Base-by-base conservation (phyloP, 106 monocot species). In the Gastrodia elata region DNA sequence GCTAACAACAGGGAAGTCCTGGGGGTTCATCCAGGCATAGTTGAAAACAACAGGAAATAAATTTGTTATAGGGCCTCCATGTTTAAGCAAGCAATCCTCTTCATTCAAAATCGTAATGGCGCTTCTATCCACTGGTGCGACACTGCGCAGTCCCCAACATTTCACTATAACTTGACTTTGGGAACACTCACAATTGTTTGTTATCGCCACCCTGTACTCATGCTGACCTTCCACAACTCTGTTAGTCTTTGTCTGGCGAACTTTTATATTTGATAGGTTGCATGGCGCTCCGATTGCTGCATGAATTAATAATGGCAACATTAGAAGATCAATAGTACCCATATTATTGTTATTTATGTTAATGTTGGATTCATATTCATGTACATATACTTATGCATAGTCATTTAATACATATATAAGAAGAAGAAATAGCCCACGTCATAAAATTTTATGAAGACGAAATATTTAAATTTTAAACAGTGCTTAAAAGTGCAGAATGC, bases 131-230 rank as follows among this genome's bases (percentile, higher is more conserved):
- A 89, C 44, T 2, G 71, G 55, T 68, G 70, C 70, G 15, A 81
- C 80, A 56, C 80, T 91, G 78, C 59, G 73, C 32, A 91, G 75
- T 1, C 84, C 87, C 15, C 16, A 59, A 46, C 91, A 87, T 11
- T 44, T 69, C 14, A 87, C 28, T 2, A 35, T 10, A 14, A 91
- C 71, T 24, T 32, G 34, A 2, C 76, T 38, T 72, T 87, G 84
- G 8, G 79, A 8, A 70, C 87, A 87, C 0, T 22, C 2, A 26
- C 91, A 91, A 0, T 34, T 33, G 78, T 91, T 91, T 34, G 16
- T 71, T 64, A 91, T 68, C 11, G 38, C 72, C 22, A 87, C 91
- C 59, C 73, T 61, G 77, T 83, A 91, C 77, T 91, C 84, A 2
- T 80, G 82, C 73, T 80, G 71, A 6, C 87, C 91, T 38, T 87